Conservation (phyloP, 139 green algal genomes). For the Penium margaritaceum region DNA sequence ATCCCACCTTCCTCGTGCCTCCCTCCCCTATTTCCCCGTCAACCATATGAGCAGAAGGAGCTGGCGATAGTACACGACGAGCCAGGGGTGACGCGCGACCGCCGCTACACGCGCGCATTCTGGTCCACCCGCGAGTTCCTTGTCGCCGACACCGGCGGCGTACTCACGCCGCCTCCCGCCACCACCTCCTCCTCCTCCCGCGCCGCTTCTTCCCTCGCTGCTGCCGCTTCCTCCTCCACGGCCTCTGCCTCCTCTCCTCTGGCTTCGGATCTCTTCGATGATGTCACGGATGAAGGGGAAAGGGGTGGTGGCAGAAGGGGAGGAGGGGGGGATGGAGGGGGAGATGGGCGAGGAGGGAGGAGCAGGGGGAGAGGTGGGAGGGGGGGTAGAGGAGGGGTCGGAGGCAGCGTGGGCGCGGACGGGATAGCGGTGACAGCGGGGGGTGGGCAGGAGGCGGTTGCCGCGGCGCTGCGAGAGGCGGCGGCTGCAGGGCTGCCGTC, state of each 20-base stretch:
- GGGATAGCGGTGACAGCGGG: slow-evolving; percentile 12
- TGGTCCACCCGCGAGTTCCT: slow-evolving; percentile 87
- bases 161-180: too few relatives aligned
- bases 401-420: too few relatives aligned
- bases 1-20: too few relatives aligned
- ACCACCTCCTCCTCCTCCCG: too few relatives aligned
- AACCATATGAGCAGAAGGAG: slow-evolving; percentile 13
- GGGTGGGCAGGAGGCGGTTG: slow-evolving; percentile 11
- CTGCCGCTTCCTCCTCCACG: too few relatives aligned
- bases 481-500: slow-evolving; percentile 11
- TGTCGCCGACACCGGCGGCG: slow-evolving; percentile 86
- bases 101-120: slow-evolving; percentile 79
- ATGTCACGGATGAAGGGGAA: too few relatives aligned
- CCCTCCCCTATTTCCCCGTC: too few relatives aligned
- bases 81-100: slow-evolving; percentile 82
- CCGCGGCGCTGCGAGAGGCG: slow-evolving; percentile 13
- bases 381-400: too few relatives aligned
- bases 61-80: slow-evolving; percentile 89
- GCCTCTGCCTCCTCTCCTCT: too few relatives aligned
- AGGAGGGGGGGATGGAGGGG: background rate
- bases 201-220: too few relatives aligned
- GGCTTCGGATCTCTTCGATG: too few relatives aligned
- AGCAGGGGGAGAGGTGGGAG: slow-evolving; percentile 10
- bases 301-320: too few relatives aligned
- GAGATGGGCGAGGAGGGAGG: slow-evolving; percentile 57